phyloP scores from a whole-genome alignment of 805 yeast species.

The Candida saitoana region DNA sequence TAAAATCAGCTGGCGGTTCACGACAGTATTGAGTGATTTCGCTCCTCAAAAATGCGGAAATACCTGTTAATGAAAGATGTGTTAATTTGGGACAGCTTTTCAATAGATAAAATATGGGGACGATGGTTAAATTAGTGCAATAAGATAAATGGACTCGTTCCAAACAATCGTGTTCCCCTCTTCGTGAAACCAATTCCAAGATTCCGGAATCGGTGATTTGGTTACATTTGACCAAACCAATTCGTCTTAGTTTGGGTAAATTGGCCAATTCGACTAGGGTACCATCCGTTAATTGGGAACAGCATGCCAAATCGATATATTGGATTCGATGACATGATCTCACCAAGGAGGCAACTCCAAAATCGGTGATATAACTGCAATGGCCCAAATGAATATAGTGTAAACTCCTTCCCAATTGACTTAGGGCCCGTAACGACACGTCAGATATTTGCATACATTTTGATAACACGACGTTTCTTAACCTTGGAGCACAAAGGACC shows the following conservation, averaged over 20 bases:
- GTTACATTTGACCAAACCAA: conserved; percentile 88
- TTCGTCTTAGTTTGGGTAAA: conserved; percentile 77
- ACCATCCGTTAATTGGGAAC: conserved; percentile 81
- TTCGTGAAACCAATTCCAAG: conserved; percentile 57
- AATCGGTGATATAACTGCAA: conserved; percentile 85
- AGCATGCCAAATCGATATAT: conserved; percentile 93
- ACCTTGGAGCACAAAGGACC: conserved; percentile 73
- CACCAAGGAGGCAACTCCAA: conserved; percentile 73
- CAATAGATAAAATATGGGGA: conserved; percentile 71
- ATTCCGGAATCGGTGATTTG: conserved; percentile 85
- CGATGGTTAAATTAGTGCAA: conserved; percentile 74
- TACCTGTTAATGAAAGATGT: conserved; percentile 89
- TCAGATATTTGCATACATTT: conserved; percentile 88
- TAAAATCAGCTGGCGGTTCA: conserved; percentile 89
- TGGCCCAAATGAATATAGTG: conserved; percentile 94
- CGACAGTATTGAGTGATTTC: conserved; percentile 87
- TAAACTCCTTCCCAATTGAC: conserved; percentile 70
- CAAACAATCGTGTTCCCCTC: conserved; percentile 72
- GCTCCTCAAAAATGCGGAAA: conserved; percentile 77
- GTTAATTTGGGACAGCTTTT: conserved; percentile 82
- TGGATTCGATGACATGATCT: conserved; percentile 79
- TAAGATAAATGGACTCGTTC: conserved; percentile 93
- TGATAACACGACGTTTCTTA: conserved; percentile 83
- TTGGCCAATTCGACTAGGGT: conserved; percentile 73
- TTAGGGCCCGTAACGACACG: conserved; percentile 64